Evolutionary conservation across 2,329 filamentous ascomycete genomes (phyloP).

Genomic region (Fusarium haematococcum): DNA sequence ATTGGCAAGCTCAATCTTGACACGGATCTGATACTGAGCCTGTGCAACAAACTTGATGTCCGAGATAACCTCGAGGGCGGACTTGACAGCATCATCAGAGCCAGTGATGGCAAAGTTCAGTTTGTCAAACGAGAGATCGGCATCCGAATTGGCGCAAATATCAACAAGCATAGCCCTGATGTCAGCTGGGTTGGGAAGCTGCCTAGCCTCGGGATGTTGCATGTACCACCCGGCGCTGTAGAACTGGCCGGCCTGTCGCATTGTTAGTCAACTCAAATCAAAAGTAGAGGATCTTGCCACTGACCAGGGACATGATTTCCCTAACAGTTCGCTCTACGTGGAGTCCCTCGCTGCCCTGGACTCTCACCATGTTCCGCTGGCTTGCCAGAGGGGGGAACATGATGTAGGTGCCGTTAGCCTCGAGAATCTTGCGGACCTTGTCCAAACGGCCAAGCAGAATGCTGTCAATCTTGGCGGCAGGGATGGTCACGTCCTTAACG

Average conservation of each 20-base stretch:
- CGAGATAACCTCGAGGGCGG: conserved; percentile 92
- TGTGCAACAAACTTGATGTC: conserved; percentile 90
- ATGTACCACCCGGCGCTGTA: conserved; percentile 98
- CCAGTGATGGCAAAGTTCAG: conserved; percentile 94
- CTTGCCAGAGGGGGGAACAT: conserved; percentile 90
- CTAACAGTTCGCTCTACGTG: conserved; percentile 95
- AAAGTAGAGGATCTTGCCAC: conserved; percentile 44
- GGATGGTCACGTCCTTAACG: conserved; percentile 92
- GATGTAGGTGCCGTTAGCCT: conserved; percentile 95
- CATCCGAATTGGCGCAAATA: conserved; percentile 95
- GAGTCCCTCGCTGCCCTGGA: conserved; percentile 92
- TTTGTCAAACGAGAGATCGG: conserved; percentile 94
- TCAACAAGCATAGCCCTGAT: conserved; percentile 92
- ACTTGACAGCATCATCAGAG: conserved; percentile 95
- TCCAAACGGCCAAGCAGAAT: conserved; percentile 91
- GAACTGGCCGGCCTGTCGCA: conserved; percentile 85
- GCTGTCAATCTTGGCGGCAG: conserved; percentile 92
- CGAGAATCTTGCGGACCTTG: conserved; percentile 98
- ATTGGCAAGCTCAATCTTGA: conserved; percentile 98
- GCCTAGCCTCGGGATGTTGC: conserved; percentile 76
- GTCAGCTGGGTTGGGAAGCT: conserved; percentile 74
- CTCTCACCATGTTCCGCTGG: conserved; percentile 84
- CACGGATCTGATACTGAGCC: conserved; percentile 90
- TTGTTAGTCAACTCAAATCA: conserved; percentile 37
- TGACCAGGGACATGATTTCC: conserved; percentile 93